Evolutionary conservation across 768 basidiomycete species (phyloP).

Genomic region (Obba rivulosa): DNA sequence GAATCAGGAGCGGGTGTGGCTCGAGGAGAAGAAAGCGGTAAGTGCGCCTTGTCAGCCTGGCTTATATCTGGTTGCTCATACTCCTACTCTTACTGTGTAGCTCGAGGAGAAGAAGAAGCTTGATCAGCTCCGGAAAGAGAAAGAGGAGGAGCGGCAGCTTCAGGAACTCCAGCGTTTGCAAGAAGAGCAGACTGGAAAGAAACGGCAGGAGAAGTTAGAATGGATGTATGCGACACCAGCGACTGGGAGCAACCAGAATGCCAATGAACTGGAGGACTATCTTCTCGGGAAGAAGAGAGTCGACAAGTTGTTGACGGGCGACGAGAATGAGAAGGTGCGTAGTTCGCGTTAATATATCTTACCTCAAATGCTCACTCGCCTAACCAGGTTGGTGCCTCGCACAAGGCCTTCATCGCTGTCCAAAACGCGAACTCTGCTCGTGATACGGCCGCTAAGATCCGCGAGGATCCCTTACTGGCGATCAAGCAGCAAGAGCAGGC

Average conservation of each 20-base stretch:
- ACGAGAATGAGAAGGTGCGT: constrained; percentile 83
- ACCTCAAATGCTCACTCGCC: not conserved
- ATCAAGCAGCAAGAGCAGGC: constrained; percentile 98
- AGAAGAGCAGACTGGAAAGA: constrained; percentile 93
- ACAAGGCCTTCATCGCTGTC: constrained; percentile 90
- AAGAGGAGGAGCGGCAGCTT: constrained; percentile 94
- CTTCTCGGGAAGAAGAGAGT: constrained; percentile 96
- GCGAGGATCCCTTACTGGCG: constrained; percentile 94
- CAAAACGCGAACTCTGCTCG: constrained; percentile 90
- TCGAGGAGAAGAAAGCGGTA: constrained; percentile 95
- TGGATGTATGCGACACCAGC: constrained; percentile 99
- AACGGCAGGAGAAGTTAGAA: constrained; percentile 89
- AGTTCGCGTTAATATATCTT: constrained; percentile 8
- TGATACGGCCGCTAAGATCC: constrained; percentile 88
- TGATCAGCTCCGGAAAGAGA: constrained; percentile 94
- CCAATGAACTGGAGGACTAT: constrained; percentile 95
- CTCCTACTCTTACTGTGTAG: constrained; percentile 34
- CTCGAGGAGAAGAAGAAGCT: constrained; percentile 99
- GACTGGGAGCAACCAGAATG: constrained; percentile 77
- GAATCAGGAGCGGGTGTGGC: constrained; percentile 99
- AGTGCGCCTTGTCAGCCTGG: constrained; percentile 24
- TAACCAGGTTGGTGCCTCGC: constrained; percentile 69
- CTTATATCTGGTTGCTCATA: constrained; percentile 6
- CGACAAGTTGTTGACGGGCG: constrained; percentile 88
- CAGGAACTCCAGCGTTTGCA: constrained; percentile 95